phyloP scores from a whole-genome alignment of 805 yeast genomes.

The Teunomyces panamensis region DNA sequence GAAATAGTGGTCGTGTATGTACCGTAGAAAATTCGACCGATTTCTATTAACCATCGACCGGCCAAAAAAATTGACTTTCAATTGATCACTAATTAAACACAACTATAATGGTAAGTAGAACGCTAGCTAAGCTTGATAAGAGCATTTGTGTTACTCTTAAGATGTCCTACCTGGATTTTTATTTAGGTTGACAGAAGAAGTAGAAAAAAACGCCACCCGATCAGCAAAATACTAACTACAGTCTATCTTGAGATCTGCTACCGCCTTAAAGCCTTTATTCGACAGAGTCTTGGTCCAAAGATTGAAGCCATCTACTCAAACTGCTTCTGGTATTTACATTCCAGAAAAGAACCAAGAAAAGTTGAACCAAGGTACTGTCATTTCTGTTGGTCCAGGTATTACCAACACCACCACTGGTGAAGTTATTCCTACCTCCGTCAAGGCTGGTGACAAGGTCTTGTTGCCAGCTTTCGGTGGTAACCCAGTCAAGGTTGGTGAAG shows the following conservation, averaged over 20 bases:
- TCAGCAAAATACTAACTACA: conserved; percentile 9
- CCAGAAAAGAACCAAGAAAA: conserved; percentile 97
- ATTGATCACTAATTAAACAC: background rate
- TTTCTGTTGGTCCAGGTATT: conserved; percentile 95
- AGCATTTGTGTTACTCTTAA: background rate
- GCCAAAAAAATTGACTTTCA: background rate
- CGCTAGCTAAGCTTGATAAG: too few relatives aligned
- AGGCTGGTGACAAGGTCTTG: conserved; percentile 89
- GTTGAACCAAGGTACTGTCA: conserved; percentile 85
- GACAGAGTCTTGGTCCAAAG: conserved; percentile 97
- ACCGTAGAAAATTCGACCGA: conserved; percentile 1
- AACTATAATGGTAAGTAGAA: conserved; percentile 5
- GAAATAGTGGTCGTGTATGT: background rate
- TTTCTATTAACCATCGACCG: background rate
- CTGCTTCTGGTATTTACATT: conserved; percentile 88
- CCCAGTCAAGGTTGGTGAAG: conserved; percentile 81
- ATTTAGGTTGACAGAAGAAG: too few relatives aligned
- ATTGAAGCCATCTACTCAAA: conserved; percentile 83
- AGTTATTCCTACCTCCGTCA: conserved; percentile 67
- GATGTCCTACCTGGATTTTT: background rate
- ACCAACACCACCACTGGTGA: conserved; percentile 69
- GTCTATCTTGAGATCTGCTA: conserved; percentile 75
- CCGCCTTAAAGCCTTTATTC: conserved; percentile 85
- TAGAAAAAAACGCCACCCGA: too few relatives aligned
- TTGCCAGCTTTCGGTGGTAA: conserved; percentile 95